A percentile compares a stretch with the other conserved stretches of the same genome.
phyloP scores from a whole-genome alignment of 805 yeast genomes.

The Saccharomycopsis microspora region DNA sequence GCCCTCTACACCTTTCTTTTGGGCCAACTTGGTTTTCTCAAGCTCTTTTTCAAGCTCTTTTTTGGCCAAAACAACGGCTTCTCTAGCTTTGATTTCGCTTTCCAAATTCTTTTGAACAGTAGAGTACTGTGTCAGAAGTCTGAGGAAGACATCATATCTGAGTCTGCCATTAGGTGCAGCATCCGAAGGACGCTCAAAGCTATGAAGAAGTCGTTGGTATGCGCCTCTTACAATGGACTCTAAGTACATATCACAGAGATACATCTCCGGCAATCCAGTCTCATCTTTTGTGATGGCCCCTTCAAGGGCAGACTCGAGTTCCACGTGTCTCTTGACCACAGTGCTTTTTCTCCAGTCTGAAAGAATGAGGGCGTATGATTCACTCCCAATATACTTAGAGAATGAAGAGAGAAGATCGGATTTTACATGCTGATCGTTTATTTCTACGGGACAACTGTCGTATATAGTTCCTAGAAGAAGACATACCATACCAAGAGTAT shows the following conservation, averaged over 20 bases:
- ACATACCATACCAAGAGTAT: conserved; percentile 65
- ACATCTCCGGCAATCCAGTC: conserved; percentile 81
- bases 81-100: conserved; percentile 16
- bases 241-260: conserved; percentile 55
- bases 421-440: conserved; percentile 32
- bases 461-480: conserved; percentile 66
- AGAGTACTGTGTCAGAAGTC: conserved; percentile 24
- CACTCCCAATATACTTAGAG: conserved; percentile 66
- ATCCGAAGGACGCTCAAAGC: conserved; percentile 64
- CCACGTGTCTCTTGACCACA: conserved; percentile 37
- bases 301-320: conserved; percentile 1
- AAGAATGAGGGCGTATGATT: conserved; percentile 63
- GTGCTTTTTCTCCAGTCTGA: conserved; percentile 58
- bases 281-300: conserved; percentile 34
- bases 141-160: conserved; percentile 48
- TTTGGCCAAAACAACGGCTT: conserved; percentile 5
- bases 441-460: conserved; percentile 56
- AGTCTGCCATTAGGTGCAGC: conserved; percentile 58
- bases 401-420: conserved; percentile 48
- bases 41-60: conserved; percentile 20
- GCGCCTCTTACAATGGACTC: conserved; percentile 53
- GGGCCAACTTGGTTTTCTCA: conserved; percentile 24
- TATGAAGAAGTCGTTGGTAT: conserved; percentile 51
- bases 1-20: conserved; percentile 1
- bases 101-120: conserved; percentile 21